phyloP scores from a whole-genome alignment of 441 rosid genomes.

The Euphorbia celastroides region DNA sequence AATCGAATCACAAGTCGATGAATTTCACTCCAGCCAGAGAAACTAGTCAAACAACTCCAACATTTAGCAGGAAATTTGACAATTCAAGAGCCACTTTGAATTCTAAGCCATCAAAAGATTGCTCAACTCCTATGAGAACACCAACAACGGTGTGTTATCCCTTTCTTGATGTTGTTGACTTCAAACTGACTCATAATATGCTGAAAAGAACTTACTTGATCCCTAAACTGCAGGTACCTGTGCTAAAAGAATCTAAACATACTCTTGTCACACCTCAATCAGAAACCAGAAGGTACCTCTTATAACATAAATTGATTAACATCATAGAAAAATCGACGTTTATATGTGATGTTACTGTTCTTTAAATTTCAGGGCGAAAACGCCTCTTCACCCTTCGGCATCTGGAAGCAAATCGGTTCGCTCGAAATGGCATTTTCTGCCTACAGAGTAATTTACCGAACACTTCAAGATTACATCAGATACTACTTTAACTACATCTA shows the following conservation, averaged over 20 bases:
- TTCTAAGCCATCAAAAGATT: constrained; percentile 44
- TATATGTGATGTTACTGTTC: not conserved
- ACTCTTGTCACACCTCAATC: constrained; percentile 51
- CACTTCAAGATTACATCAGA: not conserved
- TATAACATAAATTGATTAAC: not conserved
- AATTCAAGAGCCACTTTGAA: constrained; percentile 36
- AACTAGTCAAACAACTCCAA: constrained; percentile 35
- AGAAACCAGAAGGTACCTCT: constrained; percentile 50
- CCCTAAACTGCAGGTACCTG: constrained; percentile 34
- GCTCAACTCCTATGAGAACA: constrained; percentile 57
- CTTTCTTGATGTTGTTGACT: not conserved
- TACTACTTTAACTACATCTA: not conserved
- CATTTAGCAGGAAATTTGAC: constrained; percentile 49
- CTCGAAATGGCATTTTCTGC: constrained; percentile 62
- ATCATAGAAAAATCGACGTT: not conserved
- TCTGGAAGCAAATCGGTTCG: constrained; percentile 47
- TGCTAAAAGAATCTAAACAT: constrained; percentile 27
- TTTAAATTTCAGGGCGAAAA: constrained; percentile 37
- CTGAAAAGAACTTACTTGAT: constrained; percentile 7
- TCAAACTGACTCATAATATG: not conserved
- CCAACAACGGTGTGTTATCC: constrained; percentile 40
- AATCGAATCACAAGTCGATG: constrained; percentile 39
- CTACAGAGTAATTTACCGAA: constrained; percentile 56
- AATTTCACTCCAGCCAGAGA: constrained; percentile 44
- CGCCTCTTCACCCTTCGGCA: constrained; percentile 41